phyloP scores from a whole-genome alignment of 768 basidiomycete genomes.

The Tylopilus vinaceipallidus region DNA sequence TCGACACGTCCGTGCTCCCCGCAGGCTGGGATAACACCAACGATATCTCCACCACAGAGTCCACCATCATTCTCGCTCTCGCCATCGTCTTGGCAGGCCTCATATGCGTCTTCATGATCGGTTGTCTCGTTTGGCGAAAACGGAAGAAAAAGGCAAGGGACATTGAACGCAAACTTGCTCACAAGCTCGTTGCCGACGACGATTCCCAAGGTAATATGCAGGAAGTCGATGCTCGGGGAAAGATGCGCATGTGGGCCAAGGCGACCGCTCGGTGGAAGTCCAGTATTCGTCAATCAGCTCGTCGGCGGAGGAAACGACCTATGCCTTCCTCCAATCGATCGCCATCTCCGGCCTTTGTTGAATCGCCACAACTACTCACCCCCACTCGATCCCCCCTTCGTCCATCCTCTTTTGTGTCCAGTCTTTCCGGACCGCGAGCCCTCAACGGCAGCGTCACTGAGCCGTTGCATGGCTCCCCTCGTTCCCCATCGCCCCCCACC shows the following conservation, averaged over 20 bases:
- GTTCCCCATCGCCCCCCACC: constrained; percentile 40
- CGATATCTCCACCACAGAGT: constrained; percentile 30
- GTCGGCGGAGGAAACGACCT: constrained; percentile 45
- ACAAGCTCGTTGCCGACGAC: constrained; percentile 24
- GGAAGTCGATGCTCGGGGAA: constrained; percentile 47
- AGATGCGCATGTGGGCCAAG: constrained; percentile 60
- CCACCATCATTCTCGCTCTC: constrained; percentile 51
- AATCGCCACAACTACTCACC: constrained; percentile 10
- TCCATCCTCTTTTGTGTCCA: constrained; percentile 26
- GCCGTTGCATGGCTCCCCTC: constrained; percentile 15
- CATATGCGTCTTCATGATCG: constrained; percentile 60
- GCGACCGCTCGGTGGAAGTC: constrained; percentile 71
- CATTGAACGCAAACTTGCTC: constrained; percentile 46
- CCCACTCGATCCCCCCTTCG: constrained; percentile 1
- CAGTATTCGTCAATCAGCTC: constrained; percentile 57
- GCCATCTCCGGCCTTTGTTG: constrained; percentile 18
- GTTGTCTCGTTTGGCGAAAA: constrained; percentile 59
- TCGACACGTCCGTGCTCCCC: constrained; percentile 40
- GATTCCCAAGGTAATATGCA: constrained; percentile 31
- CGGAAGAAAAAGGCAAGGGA: constrained; percentile 43
- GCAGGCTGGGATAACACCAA: constrained; percentile 46
- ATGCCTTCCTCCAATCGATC: constrained; percentile 10
- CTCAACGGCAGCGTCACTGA: no score
- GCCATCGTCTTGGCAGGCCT: constrained; percentile 61
- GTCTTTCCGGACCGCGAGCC: no score